Conservation (phyloP, 495 filamentous ascomycete species). For the Penicillium tannophilum region DNA sequence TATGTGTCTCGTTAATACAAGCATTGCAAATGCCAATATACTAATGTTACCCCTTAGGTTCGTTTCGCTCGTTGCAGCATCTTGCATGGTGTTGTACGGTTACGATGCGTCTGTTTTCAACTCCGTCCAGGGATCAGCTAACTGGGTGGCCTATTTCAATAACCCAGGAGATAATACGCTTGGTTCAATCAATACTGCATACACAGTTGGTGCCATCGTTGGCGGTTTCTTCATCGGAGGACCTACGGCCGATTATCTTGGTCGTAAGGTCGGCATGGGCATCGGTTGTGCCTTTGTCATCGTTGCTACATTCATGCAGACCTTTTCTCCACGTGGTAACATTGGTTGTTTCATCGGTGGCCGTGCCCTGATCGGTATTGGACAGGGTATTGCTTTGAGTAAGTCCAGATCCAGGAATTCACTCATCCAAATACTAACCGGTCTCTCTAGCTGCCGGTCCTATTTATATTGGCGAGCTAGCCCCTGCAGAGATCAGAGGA, state of each 20-base stretch:
- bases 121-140: conserved; percentile 59
- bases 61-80: conserved; percentile 61
- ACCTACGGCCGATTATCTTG: conserved; percentile 57
- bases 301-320: conserved; percentile 63
- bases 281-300: conserved; percentile 59
- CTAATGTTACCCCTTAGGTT: conserved; percentile 43
- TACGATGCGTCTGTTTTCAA: conserved; percentile 70
- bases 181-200: conserved; percentile 62
- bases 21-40: background rate
- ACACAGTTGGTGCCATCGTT: conserved; percentile 64
- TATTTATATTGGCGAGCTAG: conserved; percentile 64
- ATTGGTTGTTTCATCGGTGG: conserved; percentile 63
- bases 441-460: conserved; percentile 50
- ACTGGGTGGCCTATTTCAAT: conserved; percentile 63
- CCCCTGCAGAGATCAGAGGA: conserved; percentile 60
- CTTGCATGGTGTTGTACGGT: conserved; percentile 69
- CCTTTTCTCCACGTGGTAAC: conserved; percentile 55
- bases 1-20: conserved; percentile 9
- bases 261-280: conserved; percentile 60
- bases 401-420: conserved; percentile 23
- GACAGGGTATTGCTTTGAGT: conserved; percentile 66
- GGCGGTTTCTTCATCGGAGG: conserved; percentile 64
- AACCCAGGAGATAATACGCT: conserved; percentile 52
- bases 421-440: conserved; percentile 3
- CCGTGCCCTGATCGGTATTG: conserved; percentile 63